phyloP scores from a whole-genome alignment of 129 eudicot species.

The Rutidosis leptorrhynchoides region DNA sequence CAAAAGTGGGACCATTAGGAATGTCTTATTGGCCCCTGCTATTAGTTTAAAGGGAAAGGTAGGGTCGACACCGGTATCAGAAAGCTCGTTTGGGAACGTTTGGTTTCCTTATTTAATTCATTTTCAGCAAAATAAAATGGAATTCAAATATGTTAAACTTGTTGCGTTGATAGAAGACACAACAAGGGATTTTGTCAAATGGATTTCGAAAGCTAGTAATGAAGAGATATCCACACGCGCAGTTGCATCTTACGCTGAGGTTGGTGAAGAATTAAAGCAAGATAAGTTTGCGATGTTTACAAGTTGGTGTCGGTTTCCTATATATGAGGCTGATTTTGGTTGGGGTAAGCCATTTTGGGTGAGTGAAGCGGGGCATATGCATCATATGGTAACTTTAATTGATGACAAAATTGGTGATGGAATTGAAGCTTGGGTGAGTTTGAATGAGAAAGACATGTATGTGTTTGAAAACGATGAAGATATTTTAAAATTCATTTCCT shows the following conservation, averaged over 20 bases:
- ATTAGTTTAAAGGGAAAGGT: slow-evolving; percentile 25
- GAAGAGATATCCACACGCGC: slow-evolving; percentile 27
- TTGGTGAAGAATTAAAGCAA: slow-evolving; percentile 20
- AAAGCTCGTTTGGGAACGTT: slow-evolving; percentile 27
- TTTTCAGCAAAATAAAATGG: neutral
- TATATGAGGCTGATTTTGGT: slow-evolving; percentile 38
- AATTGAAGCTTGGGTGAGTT: slow-evolving; percentile 33
- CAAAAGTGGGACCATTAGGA: slow-evolving; percentile 14
- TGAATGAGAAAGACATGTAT: slow-evolving; percentile 33
- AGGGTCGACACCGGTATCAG: slow-evolving; percentile 10
- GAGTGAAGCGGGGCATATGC: slow-evolving; percentile 4
- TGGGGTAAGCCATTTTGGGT: slow-evolving; percentile 39
- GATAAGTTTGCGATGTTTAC: slow-evolving; percentile 24
- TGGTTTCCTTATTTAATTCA: slow-evolving; percentile 27
- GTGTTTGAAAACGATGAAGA: slow-evolving; percentile 28
- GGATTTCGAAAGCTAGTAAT: slow-evolving; percentile 12
- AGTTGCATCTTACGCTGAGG: slow-evolving; percentile 17
- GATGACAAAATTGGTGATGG: slow-evolving; percentile 33
- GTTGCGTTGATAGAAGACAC: slow-evolving; percentile 22
- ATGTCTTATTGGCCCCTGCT: slow-evolving; percentile 26
- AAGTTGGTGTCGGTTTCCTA: slow-evolving; percentile 30
- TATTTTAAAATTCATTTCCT: slow-evolving; percentile 8
- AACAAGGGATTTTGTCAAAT: slow-evolving; percentile 11
- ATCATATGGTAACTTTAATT: slow-evolving; percentile 21
- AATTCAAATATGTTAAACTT: slow-evolving; percentile 13